Conservation (phyloP, 306 rosid species). For the Albizia julibrissin region DNA sequence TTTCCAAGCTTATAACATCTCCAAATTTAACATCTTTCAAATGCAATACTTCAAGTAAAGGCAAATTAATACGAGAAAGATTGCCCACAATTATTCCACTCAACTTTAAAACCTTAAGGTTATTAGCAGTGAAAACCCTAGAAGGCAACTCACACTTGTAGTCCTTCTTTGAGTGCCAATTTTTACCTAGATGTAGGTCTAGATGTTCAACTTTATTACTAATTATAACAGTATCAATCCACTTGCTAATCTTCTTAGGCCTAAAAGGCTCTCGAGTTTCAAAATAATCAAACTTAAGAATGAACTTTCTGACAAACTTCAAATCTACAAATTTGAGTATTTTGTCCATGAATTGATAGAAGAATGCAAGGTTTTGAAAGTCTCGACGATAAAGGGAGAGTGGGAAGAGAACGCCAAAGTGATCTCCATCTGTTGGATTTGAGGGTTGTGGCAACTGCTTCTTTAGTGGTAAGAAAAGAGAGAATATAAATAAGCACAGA, state of each 20-base stretch:
- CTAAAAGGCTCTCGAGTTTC: neutral
- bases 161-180: no score
- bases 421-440: constrained; percentile 36
- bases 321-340: neutral
- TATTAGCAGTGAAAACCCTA: neutral
- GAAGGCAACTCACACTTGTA: neutral
- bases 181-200: neutral
- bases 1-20: neutral
- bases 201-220: neutral
- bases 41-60: neutral
- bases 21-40: neutral
- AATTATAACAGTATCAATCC: neutral
- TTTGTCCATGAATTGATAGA: neutral
- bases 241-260: neutral
- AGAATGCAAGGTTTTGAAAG: neutral
- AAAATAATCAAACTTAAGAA: neutral
- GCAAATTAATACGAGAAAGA: neutral
- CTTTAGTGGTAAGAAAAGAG: constrained; percentile 4
- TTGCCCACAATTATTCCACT: neutral
- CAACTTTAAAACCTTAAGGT: neutral
- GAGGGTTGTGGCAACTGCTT: constrained; percentile 19
- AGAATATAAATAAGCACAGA: neutral
- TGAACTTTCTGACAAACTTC: neutral
- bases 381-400: neutral
- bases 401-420: constrained; percentile 23